Percentiles rank a stretch among this genome's conserved stretches.
phyloP scores from a whole-genome alignment of 306 rosid species.

The Mucuna pruriens region DNA sequence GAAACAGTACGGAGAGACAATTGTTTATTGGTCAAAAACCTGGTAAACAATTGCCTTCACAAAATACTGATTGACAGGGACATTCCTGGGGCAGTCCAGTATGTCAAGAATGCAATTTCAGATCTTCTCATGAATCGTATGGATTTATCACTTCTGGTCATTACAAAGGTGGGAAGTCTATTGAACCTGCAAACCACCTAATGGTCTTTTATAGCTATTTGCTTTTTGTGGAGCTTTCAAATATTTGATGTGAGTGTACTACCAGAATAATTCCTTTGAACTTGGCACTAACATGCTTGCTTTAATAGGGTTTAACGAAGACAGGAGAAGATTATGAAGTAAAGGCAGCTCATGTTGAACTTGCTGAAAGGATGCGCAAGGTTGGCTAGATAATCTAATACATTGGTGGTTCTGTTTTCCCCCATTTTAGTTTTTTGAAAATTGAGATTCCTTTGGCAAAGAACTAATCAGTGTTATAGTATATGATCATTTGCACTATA shows the following conservation, averaged over 20 bases:
- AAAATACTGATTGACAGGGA: conserved; percentile 85
- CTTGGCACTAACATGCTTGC: conserved; percentile 28
- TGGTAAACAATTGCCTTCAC: conserved; percentile 91
- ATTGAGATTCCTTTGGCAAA: background rate
- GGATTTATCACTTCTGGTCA: conserved; percentile 95
- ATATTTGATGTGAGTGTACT: conserved; percentile 16
- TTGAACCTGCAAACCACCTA: background rate
- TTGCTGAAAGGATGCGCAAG: conserved; percentile 99
- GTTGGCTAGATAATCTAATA: conserved; percentile 53
- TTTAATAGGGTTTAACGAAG: conserved; percentile 86
- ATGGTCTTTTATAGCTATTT: conserved; percentile 16
- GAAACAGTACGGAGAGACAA: conserved; percentile 98
- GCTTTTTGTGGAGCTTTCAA: conserved; percentile 19
- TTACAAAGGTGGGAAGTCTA: conserved; percentile 75
- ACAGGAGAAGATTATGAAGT: conserved; percentile 98
- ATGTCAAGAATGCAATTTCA: conserved; percentile 91
- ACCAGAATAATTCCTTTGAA: conserved; percentile 13
- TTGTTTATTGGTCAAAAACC: conserved; percentile 94
- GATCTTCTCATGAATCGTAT: conserved; percentile 99
- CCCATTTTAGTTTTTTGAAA: background rate
- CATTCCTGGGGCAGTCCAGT: conserved; percentile 91
- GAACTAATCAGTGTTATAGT: background rate
- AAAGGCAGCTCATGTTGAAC: conserved; percentile 96
- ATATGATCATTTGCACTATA: conserved; percentile 15
- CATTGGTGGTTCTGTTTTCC: conserved; percentile 9